Percentiles rank a stretch among this genome's conserved stretches.
Conservation (phyloP, 306 rosid genomes). For the Clitoria ternatea region DNA sequence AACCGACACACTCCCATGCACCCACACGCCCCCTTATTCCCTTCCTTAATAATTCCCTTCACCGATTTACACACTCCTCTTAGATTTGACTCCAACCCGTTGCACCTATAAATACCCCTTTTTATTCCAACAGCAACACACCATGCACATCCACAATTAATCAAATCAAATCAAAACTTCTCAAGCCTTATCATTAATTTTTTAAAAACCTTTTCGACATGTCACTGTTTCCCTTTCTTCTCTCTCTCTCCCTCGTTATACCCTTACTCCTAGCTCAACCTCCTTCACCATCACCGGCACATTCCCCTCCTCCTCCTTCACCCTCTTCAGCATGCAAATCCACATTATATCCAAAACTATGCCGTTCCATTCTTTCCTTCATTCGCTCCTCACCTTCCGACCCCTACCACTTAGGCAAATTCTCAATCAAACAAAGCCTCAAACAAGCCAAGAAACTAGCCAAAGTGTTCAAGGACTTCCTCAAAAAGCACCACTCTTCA, state of each 20-base stretch:
- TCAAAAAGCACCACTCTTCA: constrained; percentile 12
- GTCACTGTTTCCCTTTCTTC: not conserved
- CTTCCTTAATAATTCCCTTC: constrained; percentile 1
- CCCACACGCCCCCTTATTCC: not conserved
- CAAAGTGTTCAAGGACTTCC: constrained; percentile 28
- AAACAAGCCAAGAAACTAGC: constrained; percentile 52
- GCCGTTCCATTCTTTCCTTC: constrained; percentile 65
- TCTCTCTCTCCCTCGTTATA: not conserved
- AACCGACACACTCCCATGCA: constrained; percentile 21
- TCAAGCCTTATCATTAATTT: not conserved
- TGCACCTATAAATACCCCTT: constrained; percentile 12
- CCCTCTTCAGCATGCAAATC: constrained; percentile 50
- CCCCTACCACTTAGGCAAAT: constrained; percentile 56
- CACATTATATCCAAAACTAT: constrained; percentile 70
- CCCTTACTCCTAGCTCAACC: constrained; percentile 22
- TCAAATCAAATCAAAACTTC: too few species aligned
- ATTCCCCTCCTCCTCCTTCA: constrained; percentile 20
- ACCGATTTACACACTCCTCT: constrained; percentile 11
- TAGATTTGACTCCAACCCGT: not conserved
- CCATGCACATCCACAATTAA: not conserved
- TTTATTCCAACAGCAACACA: not conserved
- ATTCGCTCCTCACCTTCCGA: constrained; percentile 50
- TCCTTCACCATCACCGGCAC: not conserved
- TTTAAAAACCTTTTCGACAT: not conserved
- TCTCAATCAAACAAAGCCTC: constrained; percentile 62